Base-by-base conservation (phyloP, 2,329 filamentous ascomycete species). In the Sporothrix phasma region DNA sequence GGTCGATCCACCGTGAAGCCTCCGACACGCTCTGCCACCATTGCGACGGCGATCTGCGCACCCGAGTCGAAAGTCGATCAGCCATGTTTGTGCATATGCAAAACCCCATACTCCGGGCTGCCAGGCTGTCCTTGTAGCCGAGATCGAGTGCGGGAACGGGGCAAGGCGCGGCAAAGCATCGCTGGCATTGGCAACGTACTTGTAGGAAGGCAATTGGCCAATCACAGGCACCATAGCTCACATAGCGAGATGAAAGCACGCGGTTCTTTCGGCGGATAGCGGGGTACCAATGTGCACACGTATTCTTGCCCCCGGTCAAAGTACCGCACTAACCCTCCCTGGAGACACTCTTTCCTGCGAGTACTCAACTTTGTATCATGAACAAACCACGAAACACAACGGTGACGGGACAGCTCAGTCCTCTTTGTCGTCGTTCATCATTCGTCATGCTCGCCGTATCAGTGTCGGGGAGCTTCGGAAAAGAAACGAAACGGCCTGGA, bases 131-230 rank as follows among this genome's bases (percentile, higher is more conserved):
- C 24, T 59, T 29, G 41, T 47, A 64, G 19, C 63, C 63, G 63
- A 64, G 47, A 56, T 61, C 56, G 31, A 61, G 17, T 39, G 26
- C 63, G 58, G 49, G 43, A 54, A 31, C 49, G 31, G 34, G 29
- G 49, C 49, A 26, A 61, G 63, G 47, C 47, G 49, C 47, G 58
- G 58, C 24, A 62, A 61, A 29, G 39, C 46, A 37, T 24, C 26
- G n/a, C 29, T n/a, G 11, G 39, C 62, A 39, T 64, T 56, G 56
- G 56, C 56, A 61, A 61, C 8, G 29, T 3, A 37, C 3, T n/a
- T n/a, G n/a, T n/a, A n/a, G n/a, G 17, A 62, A 22, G 17, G 41
- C 63, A 19, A 65, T 65, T 65, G 59, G 43, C 63, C 63, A 65
- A 65, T 65, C 49, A 62, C 13, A 47, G 43, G 7, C n/a, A 1